phyloP scores from a whole-genome alignment of 2,329 filamentous ascomycete species.

The Didymellaceae sp. region DNA sequence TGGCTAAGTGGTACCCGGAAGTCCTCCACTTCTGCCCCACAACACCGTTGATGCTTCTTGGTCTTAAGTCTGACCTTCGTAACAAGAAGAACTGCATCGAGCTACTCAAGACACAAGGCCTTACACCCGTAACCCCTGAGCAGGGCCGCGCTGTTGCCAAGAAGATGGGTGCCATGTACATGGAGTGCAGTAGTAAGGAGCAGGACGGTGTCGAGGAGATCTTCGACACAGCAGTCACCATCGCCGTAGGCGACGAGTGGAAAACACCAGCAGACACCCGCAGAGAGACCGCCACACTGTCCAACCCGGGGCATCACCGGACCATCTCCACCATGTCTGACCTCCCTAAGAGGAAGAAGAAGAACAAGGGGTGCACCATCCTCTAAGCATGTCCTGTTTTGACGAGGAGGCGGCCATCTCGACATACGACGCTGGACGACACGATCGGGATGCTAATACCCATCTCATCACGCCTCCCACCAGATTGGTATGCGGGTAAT shows the following conservation, averaged over 20 bases:
- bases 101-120: slow-evolving; percentile 95
- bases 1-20: slow-evolving; percentile 93
- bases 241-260: slow-evolving; percentile 77
- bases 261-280: slow-evolving; percentile 36
- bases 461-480: slow-evolving; percentile 38
- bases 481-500: slow-evolving; percentile 17
- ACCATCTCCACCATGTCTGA: slow-evolving; percentile 32
- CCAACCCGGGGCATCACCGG: slow-evolving; percentile 24
- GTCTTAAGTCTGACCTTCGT: slow-evolving; percentile 95
- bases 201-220: slow-evolving; percentile 96
- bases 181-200: slow-evolving; percentile 98
- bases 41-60: slow-evolving; percentile 92
- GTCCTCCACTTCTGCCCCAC: slow-evolving; percentile 99
- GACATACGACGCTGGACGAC: slow-evolving; percentile 50
- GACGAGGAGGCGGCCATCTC: slow-evolving; percentile 33
- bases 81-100: slow-evolving; percentile 97
- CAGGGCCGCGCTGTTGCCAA: slow-evolving; percentile 87
- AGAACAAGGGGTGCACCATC: slow-evolving; percentile 49
- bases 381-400: slow-evolving; percentile 37
- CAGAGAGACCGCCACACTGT: slow-evolving; percentile 19
- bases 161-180: slow-evolving; percentile 94
- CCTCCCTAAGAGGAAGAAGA: slow-evolving; percentile 40
- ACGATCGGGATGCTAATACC: slow-evolving; percentile 50
- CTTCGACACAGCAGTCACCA: slow-evolving; percentile 89
- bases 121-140: slow-evolving; percentile 91